Base-by-base conservation (phyloP, 441 rosid genomes). In the Jatropha multifida region DNA sequence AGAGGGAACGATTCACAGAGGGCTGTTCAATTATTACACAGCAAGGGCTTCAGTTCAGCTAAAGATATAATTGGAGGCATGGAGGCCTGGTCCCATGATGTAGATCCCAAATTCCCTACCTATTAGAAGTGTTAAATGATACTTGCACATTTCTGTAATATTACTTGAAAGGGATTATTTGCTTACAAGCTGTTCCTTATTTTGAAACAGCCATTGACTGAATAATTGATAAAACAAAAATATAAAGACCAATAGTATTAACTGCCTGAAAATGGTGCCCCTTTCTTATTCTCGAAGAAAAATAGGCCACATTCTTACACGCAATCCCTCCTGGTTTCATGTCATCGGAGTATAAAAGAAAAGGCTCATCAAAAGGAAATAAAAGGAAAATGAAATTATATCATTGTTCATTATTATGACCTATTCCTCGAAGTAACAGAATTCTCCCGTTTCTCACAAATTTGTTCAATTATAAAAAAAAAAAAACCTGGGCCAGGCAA, bases 1-100 rank as follows among this genome's bases (percentile, higher is more conserved):
- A 89, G 98, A 52, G 98, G 98, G 73, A 93, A 93, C 18, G 95
- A 92, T 78, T 95, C 99, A 26, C 99, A 93, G 81, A 90, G 93
- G 76, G 99, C 96, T 18, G 97, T 93, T 65, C 82, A 91, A 60
- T 76, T 80, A 62, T 88, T 93, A 69, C 92, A 84, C 58, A 86
- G 84, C 38, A 73, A 75, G 52, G 98, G 97, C 67, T 86, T 90
- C 54, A 14, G 68, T 74, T 78, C 88, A 6, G 98, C 96, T 26
- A 90, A 77, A 78, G 98, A 95, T 80, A 87, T 95, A 56, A 68
- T 88, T 11, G 99, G 97, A 40, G 99, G 99, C 20, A 67, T 93
- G 27, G 94, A 92, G 81, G 86, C 87, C n/a, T 94, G 99, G 98
- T 87, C 89, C 37, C 81, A 60, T 10, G 86, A 90, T 17, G 94